Base-by-base conservation (phyloP, 257 asterid species). In the Lycium barbarum region DNA sequence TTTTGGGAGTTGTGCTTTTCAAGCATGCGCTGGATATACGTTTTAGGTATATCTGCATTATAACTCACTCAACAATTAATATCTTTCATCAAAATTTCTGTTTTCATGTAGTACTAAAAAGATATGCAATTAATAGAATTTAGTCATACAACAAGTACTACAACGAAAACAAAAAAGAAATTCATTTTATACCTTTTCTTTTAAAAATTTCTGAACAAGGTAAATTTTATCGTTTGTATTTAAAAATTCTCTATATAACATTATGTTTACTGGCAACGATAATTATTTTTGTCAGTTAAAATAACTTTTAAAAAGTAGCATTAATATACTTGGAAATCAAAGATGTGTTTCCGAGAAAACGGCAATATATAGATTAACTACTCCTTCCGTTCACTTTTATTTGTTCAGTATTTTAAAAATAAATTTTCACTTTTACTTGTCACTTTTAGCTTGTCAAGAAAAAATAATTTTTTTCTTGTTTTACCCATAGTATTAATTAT, bases 11-110 rank as follows among this genome's bases (percentile, higher is more conserved):
- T 47, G 74, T 61, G 76, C 78, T 63, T 81, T 81, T 81, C 62
- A 81, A 81, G 84, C 84, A 81, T 63, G 84, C 84, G 49, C 74
- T 81, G 59, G 58, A 35, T 81, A 81, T 81, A 81, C 72, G 84
- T 78, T 53, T 78, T 51, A 26, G 65, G 26, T 78, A 78, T 53
- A 78, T 26, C 82, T 78, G 26, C 65, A 63, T 81, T 81, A 81
- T 81, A 81, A 45, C 35, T 81, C 84, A 45, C 84, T 81, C 84
- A 22, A 62, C 84, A 53, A 47, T 62, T 80, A 55, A n/a, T 43
- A 18, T 1, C 45, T 36, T n/a, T 49, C 84, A 62, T 59, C 4
- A 18, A 20, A 45, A 61, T 62, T 62, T 36, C 55, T 17, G 5
- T 61, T 15, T 57, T 80, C 36, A 57, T 2, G 40, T 18, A 59